phyloP scores from a whole-genome alignment of 331 rosid species.

The Cucumis variabilis region DNA sequence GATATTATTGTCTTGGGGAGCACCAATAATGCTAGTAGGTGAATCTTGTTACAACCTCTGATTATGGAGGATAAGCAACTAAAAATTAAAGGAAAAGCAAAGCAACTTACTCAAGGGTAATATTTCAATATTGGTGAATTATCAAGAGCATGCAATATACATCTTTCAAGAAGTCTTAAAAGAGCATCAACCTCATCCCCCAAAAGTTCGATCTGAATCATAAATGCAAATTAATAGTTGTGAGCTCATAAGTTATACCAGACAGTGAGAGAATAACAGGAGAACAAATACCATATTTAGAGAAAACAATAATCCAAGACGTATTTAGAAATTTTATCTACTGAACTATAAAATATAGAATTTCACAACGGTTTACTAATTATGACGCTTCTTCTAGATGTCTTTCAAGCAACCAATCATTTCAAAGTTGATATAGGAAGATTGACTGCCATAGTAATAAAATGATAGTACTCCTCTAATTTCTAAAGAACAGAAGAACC shows the following conservation, averaged over 20 bases:
- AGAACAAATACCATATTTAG: background rate
- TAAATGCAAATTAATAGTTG: constrained; percentile 31
- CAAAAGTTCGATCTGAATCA: constrained; percentile 90
- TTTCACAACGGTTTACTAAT: background rate
- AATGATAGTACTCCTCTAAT: background rate
- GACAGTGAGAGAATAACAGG: constrained; percentile 6
- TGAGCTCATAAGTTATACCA: background rate
- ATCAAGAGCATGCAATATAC: constrained; percentile 84
- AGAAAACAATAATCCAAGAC: background rate
- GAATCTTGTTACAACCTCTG: constrained; percentile 94
- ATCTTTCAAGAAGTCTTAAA: constrained; percentile 78
- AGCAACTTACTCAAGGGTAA: constrained; percentile 85
- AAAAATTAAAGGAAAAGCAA: constrained; percentile 12
- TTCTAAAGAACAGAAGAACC: constrained; percentile 17
- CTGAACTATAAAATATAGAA: background rate
- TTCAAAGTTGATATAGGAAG: background rate
- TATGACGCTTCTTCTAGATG: constrained; percentile 11
- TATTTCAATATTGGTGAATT: constrained; percentile 93
- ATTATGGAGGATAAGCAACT: background rate
- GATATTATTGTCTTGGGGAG: constrained; percentile 96
- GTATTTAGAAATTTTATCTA: background rate
- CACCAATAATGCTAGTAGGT: constrained; percentile 95
- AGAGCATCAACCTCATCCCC: constrained; percentile 84
- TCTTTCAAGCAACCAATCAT: constrained; percentile 19
- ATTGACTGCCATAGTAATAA: background rate